Conservation (phyloP, 2,329 filamentous ascomycete species). For the Cryphonectria japonica region DNA sequence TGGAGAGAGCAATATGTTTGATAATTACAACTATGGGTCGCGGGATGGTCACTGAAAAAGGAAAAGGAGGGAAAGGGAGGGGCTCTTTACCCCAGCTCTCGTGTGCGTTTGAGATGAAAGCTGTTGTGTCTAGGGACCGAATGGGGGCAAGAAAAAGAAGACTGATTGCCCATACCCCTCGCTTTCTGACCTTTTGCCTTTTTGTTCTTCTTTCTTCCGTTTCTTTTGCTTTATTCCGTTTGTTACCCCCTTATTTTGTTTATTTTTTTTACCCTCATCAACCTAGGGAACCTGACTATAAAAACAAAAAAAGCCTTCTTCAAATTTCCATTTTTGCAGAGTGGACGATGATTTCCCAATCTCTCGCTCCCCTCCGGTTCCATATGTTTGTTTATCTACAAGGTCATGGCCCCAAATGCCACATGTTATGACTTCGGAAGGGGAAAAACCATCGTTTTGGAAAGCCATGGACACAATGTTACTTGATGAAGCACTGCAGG, state of each 20-base stretch:
- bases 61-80: background rate
- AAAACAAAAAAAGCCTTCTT: background rate
- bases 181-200: background rate
- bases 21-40: conserved; percentile 22
- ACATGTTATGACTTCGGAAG: background rate
- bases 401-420: background rate
- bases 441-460: background rate
- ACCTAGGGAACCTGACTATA: background rate
- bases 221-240: background rate
- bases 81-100: too few species aligned
- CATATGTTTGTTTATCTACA: background rate
- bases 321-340: background rate
- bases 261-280: background rate
- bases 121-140: background rate
- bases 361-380: background rate
- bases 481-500: conserved; percentile 3
- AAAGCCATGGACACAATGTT: background rate
- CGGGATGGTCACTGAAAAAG: conserved; percentile 26
- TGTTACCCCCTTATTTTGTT: too few species aligned
- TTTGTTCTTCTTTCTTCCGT: background rate
- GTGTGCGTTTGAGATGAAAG: background rate
- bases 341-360: background rate
- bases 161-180: background rate
- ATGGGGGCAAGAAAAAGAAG: background rate
- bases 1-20: conserved; percentile 27